Evolutionary conservation across 257 asterid genomes (phyloP), one percentile per base, ranked within the genome.

Genomic region (Gentiana straminea): DNA sequence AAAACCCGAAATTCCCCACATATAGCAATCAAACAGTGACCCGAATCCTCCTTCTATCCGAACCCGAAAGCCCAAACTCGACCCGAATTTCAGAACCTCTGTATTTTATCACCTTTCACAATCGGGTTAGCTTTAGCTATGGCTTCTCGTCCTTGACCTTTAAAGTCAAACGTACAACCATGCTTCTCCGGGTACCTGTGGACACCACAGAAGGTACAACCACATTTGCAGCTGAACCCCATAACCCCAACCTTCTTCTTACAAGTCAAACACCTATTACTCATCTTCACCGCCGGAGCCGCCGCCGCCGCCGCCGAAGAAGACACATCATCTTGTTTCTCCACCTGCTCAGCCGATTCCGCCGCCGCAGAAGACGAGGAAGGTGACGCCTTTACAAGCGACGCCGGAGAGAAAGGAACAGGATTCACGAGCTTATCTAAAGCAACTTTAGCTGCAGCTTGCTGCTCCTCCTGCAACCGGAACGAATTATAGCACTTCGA

Each of bases 131-230:
- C 76, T 61, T 67, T 75, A 12, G 76, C 76, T 33, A 79, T 73
- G 8, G 55, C 70, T 3, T 56, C 64, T 33, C 63, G 68, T 1
- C 73, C 82, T 15, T 59, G 52, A 1, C 64, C 45, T 60, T 73
- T 79, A 56, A 79, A 79, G 71, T 79, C 76, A 48, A 75, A 79
- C 47, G 59, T 57, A 64, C 85, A 79, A 44, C 43, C 74, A 36
- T 79, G 85, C 34, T 68, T 64, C 53, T 79, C 82, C 2, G 85
- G 80, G 68, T 75, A 76, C 54, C 82, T 62, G 51, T 79, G 82
- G 50, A 58, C 47, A 59, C 82, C 85, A 56, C 82, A 79, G 61
- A 75, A 79, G 13, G 80, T 70, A 57, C 65, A 33, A 8, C 85
- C 85, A 43, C 85, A 79, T 51, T 76, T 61, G 60, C 85, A 79